Evolutionary conservation across 2,329 filamentous ascomycete genomes (phyloP), one percentile per base, ranked within the genome.

Genomic region (Berkeleyomyces basicola): DNA sequence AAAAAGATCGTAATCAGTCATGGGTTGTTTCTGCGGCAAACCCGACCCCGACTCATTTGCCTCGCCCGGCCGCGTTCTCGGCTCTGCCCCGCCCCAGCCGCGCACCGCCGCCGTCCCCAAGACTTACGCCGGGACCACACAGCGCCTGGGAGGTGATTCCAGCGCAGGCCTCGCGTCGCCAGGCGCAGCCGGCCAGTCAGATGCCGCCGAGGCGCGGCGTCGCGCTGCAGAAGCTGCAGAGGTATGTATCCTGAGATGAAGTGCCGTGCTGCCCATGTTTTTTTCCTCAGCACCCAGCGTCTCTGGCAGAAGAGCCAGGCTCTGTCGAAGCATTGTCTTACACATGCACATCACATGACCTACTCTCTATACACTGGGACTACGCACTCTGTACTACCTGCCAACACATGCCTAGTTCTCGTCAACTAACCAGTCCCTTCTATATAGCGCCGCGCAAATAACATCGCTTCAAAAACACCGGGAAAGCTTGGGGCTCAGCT

Each of bases 21-120:
- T 96, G 91, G 91, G 91, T 65, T 92, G 90, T 72, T 80, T 90
- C 74, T 96, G 88, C 77, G 88, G 89, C 71, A 90, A 89, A 72
- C 79, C 78, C 64, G 76, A 82, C 40, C 75, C 81, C 66, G 83
- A 87, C 68, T 78, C 82, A 72, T 93, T 90, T 76, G 75, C 82
- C 61, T 81, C 82, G 61, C 85, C 87, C 58, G 90, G 89, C 65
- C 86, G 88, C 61, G 81, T 83, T 44, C 78, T 95, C 62, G 86
- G 83, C 67, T 78, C 83, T 44, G 76, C 78, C 4, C 75, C 76
- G 23, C 63, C 16, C 44, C 64, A 46, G 23, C 76, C 70, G 66
- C 73, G 72, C 63, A 81, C 76, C 67, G 79, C 77, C 63, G 76
- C 78, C 69, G 77, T 82, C 66, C 78, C 79, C 67, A 74, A 72